phyloP scores from a whole-genome alignment of 2,329 filamentous ascomycete genomes.

The Fonsecaea multimorphosa region DNA sequence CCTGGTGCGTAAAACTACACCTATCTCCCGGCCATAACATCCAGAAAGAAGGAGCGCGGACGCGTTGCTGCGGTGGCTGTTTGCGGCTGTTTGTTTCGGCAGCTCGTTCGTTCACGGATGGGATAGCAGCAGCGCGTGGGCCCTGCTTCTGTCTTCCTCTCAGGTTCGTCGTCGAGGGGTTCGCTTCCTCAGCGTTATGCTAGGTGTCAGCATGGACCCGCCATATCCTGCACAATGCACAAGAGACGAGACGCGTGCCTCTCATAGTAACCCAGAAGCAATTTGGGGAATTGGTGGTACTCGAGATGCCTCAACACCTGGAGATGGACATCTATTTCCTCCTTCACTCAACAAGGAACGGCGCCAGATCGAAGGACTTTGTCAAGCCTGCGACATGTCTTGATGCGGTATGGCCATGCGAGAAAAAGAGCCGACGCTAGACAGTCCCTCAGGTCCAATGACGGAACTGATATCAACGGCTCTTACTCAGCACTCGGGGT shows the following conservation, averaged over 20 bases:
- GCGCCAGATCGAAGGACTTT: too few relatives aligned
- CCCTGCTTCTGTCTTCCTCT: not conserved
- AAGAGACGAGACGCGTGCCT: not conserved
- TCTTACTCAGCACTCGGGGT: conserved; percentile 4
- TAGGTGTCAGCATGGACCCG: not conserved
- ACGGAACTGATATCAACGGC: not conserved
- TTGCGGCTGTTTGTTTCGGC: not conserved
- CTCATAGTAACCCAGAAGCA: not conserved
- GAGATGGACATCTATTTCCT: not conserved
- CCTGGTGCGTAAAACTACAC: not conserved
- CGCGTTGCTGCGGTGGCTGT: not conserved
- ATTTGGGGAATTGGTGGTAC: not conserved
- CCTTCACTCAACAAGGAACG: not conserved
- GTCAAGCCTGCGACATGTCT: not conserved
- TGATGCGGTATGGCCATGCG: not conserved
- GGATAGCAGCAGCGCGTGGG: not conserved
- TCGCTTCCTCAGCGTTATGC: not conserved
- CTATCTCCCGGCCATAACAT: not conserved
- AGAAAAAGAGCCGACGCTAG: conserved; percentile 1
- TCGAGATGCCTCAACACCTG: not conserved
- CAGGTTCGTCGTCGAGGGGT: not conserved
- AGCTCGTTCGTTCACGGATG: not conserved
- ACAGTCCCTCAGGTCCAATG: not conserved
- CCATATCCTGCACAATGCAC: not conserved
- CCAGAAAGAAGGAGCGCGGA: not conserved